phyloP scores from a whole-genome alignment of 2,329 filamentous ascomycete genomes.

The Fusarium bulbicola region DNA sequence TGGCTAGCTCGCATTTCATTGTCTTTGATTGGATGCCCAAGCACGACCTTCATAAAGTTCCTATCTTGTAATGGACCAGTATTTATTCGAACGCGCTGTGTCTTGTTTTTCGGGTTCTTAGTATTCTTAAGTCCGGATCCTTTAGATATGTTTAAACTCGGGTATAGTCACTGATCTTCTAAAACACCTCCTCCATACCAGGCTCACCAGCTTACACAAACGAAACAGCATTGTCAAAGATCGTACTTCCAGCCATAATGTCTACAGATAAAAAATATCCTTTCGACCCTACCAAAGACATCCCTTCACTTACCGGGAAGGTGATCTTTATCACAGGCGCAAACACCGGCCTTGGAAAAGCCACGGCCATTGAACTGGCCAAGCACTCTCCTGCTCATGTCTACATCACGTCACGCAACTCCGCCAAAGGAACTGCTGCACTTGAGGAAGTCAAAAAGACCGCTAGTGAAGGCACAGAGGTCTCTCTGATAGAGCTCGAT shows the following conservation, averaged over 20 bases:
- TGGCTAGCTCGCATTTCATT: not conserved
- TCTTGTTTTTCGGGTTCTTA: not conserved
- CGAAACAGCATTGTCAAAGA: not conserved
- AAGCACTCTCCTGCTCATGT: not conserved
- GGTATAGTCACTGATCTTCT: not conserved
- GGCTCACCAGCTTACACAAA: not conserved
- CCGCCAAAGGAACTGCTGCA: fast-evolving
- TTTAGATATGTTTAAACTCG: fast-evolving
- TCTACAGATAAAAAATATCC: fast-evolving
- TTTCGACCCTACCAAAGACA: not conserved
- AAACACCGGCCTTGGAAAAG: slow-evolving; percentile 2
- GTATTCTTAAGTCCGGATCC: not conserved
- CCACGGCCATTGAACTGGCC: not conserved
- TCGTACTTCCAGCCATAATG: not conserved
- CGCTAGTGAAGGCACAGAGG: fast-evolving
- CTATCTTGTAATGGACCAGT: fast-evolving
- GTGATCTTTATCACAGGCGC: not conserved
- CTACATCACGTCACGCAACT: not conserved
- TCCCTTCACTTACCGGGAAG: not conserved
- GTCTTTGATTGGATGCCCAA: not conserved
- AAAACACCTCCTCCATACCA: too few relatives aligned
- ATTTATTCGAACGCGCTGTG: fast-evolving
- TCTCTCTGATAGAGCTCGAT: not conserved
- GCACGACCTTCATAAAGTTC: fast-evolving
- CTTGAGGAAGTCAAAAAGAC: not conserved